A percentile compares a stretch with the other conserved stretches of the same genome.
These are phyloP conservation scores for Scedosporium boydii DNA, from an alignment of 2,329 filamentous ascomycete genomes.

Conservation along the genomic window DNA sequence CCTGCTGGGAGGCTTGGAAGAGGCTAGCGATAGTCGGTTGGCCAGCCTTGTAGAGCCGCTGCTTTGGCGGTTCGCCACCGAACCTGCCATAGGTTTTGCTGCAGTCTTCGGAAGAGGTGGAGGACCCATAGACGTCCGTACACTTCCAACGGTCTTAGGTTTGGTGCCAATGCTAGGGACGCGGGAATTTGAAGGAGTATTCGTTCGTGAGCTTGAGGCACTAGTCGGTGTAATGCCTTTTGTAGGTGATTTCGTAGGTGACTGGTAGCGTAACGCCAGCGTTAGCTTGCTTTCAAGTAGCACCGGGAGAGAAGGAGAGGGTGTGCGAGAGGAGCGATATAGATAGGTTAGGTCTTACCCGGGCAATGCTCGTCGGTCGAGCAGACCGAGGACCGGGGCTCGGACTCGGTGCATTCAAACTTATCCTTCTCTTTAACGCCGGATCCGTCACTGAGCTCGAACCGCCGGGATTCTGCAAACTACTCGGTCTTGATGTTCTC, in stretches of 20 bases:
- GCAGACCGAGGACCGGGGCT: constrained; percentile 54
- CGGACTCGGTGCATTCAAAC: constrained; percentile 62
- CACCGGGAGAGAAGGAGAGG: no score
- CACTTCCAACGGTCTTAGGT: constrained; percentile 44
- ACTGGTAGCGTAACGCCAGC: constrained; percentile 33
- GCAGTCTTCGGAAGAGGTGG: constrained; percentile 41
- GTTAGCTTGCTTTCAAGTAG: background rate
- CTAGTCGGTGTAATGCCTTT: constrained; percentile 59
- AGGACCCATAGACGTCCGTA: constrained; percentile 59
- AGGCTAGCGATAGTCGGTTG: constrained; percentile 18
- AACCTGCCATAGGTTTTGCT: constrained; percentile 26
- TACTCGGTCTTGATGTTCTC: constrained; percentile 37
- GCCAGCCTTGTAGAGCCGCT: constrained; percentile 2
- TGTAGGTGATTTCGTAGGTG: constrained; percentile 69
- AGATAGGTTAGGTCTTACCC: constrained; percentile 31
- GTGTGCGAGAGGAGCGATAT: no score
- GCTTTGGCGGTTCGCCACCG: constrained; percentile 5
- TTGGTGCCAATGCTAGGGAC: constrained; percentile 35
- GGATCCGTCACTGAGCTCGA: constrained; percentile 35
- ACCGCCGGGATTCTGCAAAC: constrained; percentile 28
- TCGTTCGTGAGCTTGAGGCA: constrained; percentile 51
- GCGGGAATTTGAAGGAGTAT: constrained; percentile 50
- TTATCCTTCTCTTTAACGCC: constrained; percentile 52
- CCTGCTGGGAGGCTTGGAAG: constrained; percentile 22
- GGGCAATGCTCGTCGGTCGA: constrained; percentile 45